Conservation (phyloP, 2,329 filamentous ascomycete species). For the Fusarium veterinarium region DNA sequence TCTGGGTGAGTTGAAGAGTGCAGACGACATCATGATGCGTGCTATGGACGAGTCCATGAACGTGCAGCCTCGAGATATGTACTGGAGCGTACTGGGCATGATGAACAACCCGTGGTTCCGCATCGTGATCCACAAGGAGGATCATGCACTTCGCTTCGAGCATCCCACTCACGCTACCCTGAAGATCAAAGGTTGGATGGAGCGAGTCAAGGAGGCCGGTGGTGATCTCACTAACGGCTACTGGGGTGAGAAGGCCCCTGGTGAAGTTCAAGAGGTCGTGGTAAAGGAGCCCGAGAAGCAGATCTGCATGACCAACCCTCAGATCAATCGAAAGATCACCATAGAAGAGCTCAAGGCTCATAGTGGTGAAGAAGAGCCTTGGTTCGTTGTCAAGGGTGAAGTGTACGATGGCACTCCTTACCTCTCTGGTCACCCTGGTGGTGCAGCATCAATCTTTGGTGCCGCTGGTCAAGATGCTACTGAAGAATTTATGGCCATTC, state of each 20-base stretch:
- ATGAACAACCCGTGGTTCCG: slow-evolving; percentile 98
- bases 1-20: slow-evolving; percentile 68
- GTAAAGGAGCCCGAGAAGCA: slow-evolving; percentile 68
- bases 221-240: slow-evolving; percentile 83
- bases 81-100: slow-evolving; percentile 95
- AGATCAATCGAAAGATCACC: slow-evolving; percentile 70
- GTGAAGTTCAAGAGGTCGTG: slow-evolving; percentile 56
- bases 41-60: slow-evolving; percentile 93
- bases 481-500: slow-evolving; percentile 92
- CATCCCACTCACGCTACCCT: slow-evolving; percentile 87
- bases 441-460: slow-evolving; percentile 83
- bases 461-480: slow-evolving; percentile 85
- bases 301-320: slow-evolving; percentile 81
- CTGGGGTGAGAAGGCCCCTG: slow-evolving; percentile 80
- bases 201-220: slow-evolving; percentile 83
- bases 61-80: slow-evolving; percentile 90
- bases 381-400: slow-evolving; percentile 90
- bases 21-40: slow-evolving; percentile 81
- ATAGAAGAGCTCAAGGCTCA: slow-evolving; percentile 79
- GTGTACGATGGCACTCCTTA: slow-evolving; percentile 90
- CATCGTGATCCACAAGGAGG: slow-evolving; percentile 78
- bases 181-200: slow-evolving; percentile 91
- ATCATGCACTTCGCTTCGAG: slow-evolving; percentile 75
- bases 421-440: slow-evolving; percentile 85
- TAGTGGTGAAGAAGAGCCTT: slow-evolving; percentile 72